Evolutionary conservation across 345 rosid species (phyloP).

Genomic region (Citrus glauca): DNA sequence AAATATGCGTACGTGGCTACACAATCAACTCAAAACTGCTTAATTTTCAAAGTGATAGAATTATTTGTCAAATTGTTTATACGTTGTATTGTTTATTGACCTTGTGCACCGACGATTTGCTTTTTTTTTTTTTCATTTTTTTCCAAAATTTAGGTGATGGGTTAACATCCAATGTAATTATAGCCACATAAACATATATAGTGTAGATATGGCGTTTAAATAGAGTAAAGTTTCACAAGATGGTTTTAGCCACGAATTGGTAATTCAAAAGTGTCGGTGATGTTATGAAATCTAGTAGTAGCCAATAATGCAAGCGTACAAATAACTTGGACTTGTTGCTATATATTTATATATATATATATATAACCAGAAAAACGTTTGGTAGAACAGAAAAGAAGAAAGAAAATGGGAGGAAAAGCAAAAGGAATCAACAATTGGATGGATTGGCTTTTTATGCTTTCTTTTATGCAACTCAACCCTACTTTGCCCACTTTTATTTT

Average conservation of each 20-base stretch:
- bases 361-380: neutral
- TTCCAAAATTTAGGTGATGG: neutral
- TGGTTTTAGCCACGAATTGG: neutral
- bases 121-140: neutral
- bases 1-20: neutral
- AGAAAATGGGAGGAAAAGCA: neutral
- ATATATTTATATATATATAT: neutral
- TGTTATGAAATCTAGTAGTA: neutral
- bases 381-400: neutral
- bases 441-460: neutral
- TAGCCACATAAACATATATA: neutral
- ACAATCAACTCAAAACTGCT: neutral
- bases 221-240: neutral
- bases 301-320: neutral
- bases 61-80: neutral
- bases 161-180: neutral
- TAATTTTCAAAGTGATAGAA: neutral
- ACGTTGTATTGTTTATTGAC: neutral
- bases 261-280: neutral
- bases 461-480: conserved; percentile 15
- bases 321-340: no score
- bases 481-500: conserved; percentile 1
- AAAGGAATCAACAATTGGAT: conserved; percentile 6
- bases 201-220: no score
- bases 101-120: conserved; percentile 14